Conservation (phyloP, 164 flowering plant genomes). For the Liriodendron chinense region DNA sequence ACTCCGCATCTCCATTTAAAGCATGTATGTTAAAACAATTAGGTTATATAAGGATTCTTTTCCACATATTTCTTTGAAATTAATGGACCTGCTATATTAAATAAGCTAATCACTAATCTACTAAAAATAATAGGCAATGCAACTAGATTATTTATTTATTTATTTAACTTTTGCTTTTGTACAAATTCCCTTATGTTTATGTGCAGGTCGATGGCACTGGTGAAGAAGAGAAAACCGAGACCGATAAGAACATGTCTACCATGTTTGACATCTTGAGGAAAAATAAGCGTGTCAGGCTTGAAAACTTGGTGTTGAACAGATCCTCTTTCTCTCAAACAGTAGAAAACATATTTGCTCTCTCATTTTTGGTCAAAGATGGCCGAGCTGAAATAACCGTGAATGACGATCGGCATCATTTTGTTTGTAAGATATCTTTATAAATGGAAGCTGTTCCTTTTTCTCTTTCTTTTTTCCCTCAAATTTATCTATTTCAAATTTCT, state of each 20-base stretch:
- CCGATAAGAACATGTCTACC: slow-evolving; percentile 74
- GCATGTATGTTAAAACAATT: too few species aligned
- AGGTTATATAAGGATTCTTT: too few species aligned
- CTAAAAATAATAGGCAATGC: too few species aligned
- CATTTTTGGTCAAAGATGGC: slow-evolving; percentile 88
- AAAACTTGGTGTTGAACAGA: slow-evolving; percentile 61
- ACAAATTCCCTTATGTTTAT: background rate
- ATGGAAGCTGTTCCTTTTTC: background rate
- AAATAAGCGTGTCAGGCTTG: slow-evolving; percentile 59
- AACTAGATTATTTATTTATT: background rate
- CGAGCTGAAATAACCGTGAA: slow-evolving; percentile 60
- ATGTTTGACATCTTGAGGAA: slow-evolving; percentile 76
- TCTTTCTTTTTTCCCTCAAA: background rate
- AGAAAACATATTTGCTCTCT: slow-evolving; percentile 86
- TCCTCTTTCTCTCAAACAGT: slow-evolving; percentile 81
- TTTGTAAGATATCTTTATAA: slow-evolving; percentile 49
- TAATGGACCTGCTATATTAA: too few species aligned
- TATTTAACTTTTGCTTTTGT: background rate
- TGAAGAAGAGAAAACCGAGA: slow-evolving; percentile 61
- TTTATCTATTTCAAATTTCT: background rate
- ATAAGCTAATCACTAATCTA: too few species aligned
- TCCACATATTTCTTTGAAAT: too few species aligned
- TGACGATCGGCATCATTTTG: slow-evolving; percentile 55
- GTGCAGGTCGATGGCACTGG: slow-evolving; percentile 48
- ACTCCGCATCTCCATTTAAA: too few species aligned